phyloP scores from a whole-genome alignment of 176 grass and related monocot species.

The Pontederia crassipes region DNA sequence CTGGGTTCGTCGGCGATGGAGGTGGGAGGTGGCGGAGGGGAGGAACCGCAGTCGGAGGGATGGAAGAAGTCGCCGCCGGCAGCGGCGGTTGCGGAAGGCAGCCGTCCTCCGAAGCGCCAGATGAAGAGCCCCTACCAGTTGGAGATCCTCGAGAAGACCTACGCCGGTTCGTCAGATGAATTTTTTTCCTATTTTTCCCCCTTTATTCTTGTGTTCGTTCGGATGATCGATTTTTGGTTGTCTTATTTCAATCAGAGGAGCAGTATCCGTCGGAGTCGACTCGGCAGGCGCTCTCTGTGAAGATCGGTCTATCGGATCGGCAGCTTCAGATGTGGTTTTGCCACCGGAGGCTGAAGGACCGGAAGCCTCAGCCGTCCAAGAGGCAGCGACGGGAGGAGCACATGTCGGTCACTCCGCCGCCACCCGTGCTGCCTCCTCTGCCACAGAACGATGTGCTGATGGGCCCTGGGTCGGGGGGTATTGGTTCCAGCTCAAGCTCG shows the following conservation, averaged over 20 bases:
- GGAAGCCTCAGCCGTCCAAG: conserved; percentile 33
- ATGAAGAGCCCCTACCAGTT: conserved; percentile 99
- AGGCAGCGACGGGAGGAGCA: conserved; percentile 33
- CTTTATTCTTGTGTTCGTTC: neutral
- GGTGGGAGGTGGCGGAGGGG: conserved; percentile 28
- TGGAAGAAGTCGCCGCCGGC: conserved; percentile 22
- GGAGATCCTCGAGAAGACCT: conserved; percentile 81
- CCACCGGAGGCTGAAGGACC: conserved; percentile 78
- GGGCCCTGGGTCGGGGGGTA: neutral
- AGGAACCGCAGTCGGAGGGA: conserved; percentile 9
- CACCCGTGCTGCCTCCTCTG: conserved; percentile 23
- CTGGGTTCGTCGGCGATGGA: conserved; percentile 18
- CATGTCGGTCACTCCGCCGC: neutral
- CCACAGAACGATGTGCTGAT: conserved; percentile 27
- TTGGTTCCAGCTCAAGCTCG: conserved; percentile 11
- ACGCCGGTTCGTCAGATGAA: conserved; percentile 38
- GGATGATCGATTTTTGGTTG: neutral
- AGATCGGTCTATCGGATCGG: conserved; percentile 60
- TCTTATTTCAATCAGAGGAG: conserved; percentile 44
- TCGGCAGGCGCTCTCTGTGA: conserved; percentile 52
- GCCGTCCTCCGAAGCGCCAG: conserved; percentile 40
- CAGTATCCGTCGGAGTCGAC: conserved; percentile 46
- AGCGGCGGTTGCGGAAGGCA: conserved; percentile 37
- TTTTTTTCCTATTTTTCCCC: conserved; percentile 1
- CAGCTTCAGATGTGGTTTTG: conserved; percentile 99